These are phyloP conservation scores for Rhynchosporium agropyri DNA, from an alignment of 2,329 filamentous ascomycete species.

Conservation along the genomic window DNA sequence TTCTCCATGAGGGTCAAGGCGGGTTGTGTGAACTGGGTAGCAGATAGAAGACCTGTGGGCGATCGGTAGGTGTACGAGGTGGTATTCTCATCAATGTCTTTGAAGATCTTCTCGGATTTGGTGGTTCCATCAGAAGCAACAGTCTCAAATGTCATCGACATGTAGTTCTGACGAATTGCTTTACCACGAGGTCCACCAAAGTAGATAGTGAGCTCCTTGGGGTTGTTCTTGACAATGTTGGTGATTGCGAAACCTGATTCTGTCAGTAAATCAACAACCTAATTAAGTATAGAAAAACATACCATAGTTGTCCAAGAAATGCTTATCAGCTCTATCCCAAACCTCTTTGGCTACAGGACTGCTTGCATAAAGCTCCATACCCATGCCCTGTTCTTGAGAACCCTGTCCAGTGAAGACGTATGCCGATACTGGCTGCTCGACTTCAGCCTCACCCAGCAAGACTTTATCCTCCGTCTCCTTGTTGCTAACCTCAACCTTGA, in stretches of 20 bases:
- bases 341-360: slow-evolving; percentile 95
- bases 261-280: slow-evolving; percentile 36
- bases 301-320: slow-evolving; percentile 99
- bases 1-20: slow-evolving; percentile 99
- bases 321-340: slow-evolving; percentile 96
- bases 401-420: slow-evolving; percentile 99
- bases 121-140: slow-evolving; percentile 87
- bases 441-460: slow-evolving; percentile 90
- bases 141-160: slow-evolving; percentile 99
- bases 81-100: slow-evolving; percentile 90
- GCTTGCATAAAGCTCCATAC: slow-evolving; percentile 96
- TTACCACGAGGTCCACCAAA: slow-evolving; percentile 97
- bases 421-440: slow-evolving; percentile 93
- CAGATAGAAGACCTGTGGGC: slow-evolving; percentile 89
- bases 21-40: slow-evolving; percentile 97
- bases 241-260: slow-evolving; percentile 84
- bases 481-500: slow-evolving; percentile 97
- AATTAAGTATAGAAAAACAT: slow-evolving; percentile 44
- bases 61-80: slow-evolving; percentile 97
- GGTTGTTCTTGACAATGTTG: slow-evolving; percentile 99
- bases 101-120: slow-evolving; percentile 99
- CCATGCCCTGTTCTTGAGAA: slow-evolving; percentile 99
- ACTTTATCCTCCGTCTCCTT: slow-evolving; percentile 97
- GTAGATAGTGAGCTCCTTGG: slow-evolving; percentile 97
- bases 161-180: slow-evolving; percentile 98